Base-by-base conservation (phyloP, 2,329 filamentous ascomycete genomes). In the Penicillium sp. region DNA sequence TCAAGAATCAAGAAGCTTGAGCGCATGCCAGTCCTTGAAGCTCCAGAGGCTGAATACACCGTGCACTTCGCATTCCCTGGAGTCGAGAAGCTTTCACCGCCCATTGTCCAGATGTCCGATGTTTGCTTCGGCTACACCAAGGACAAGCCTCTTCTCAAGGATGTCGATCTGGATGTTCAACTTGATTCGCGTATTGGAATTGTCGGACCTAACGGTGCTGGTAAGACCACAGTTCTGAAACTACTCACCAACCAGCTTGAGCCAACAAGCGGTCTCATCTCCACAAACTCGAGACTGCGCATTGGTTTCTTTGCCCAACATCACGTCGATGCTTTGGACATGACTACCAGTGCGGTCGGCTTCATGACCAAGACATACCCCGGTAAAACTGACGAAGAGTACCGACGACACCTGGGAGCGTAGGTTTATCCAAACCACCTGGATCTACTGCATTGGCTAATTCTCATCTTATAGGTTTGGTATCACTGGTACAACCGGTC, bases 1-100 rank as follows among this genome's bases (percentile, higher is more conserved):
- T 97, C 93, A 1, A 88, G 94, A 69, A 97, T 99, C 84, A 99
- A 99, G 83, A 99, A 99, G 74, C 81, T 99, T 60, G 95, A 99
- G 76, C 91, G 89, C 70, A 97, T 99, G 90, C 94, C 95, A 2
- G 80, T 96, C 1, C 83, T 99, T 50, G 89, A 96, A 67, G 74
- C 92, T 0, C 95, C 94, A 6, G 94, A 99, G 79, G 86, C 87
- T 57, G 93, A 96, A 75, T 99, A 99, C 81, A 91, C 85, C 52
- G 94, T 99, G 57, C 90, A 96, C 71, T 99, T 99, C 84, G 89
- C 88, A 66, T 99, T 99, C 79, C 94, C 94, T 10, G 92, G 96
- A 9, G 94, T 99, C 55, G 94, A 99, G 77, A 97, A 97, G 77
- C 82, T 99, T 57, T 96, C 93, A 18, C 93, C 94, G 16, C 94